phyloP scores from a whole-genome alignment of 257 asterid species.

The Ilex asprella region DNA sequence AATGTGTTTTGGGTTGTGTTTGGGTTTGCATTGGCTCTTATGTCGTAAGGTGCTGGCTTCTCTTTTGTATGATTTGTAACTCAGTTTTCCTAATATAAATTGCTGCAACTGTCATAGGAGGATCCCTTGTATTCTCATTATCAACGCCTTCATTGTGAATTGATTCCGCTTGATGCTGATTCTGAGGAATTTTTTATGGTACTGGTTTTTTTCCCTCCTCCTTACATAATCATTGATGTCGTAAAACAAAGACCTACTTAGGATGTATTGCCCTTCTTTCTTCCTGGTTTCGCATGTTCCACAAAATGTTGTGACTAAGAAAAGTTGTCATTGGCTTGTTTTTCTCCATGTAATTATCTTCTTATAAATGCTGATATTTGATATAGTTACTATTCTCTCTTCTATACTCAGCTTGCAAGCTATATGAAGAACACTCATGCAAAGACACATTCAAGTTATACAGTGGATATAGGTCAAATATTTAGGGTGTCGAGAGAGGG shows the following conservation, averaged over 20 bases:
- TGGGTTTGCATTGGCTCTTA: not conserved
- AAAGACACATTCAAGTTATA: slow-evolving; percentile 65
- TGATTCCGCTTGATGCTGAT: slow-evolving; percentile 55
- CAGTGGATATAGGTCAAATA: slow-evolving; percentile 62
- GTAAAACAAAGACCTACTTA: too few species aligned
- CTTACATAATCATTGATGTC: not conserved
- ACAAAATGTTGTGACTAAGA: too few species aligned
- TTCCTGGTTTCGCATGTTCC: too few species aligned
- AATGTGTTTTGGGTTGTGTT: too few species aligned
- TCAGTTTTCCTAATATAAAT: not conserved
- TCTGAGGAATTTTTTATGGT: slow-evolving; percentile 65
- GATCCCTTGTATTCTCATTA: slow-evolving; percentile 82
- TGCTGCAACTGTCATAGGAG: slow-evolving; percentile 23
- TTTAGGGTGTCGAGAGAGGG: slow-evolving; percentile 77
- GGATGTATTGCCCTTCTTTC: too few species aligned
- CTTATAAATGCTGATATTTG: not conserved
- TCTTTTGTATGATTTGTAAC: not conserved
- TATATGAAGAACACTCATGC: slow-evolving; percentile 89
- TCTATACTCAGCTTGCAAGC: slow-evolving; percentile 51
- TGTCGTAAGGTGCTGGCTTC: not conserved
- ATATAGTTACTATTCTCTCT: not conserved
- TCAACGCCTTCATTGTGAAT: slow-evolving; percentile 68
- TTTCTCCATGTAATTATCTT: too few species aligned
- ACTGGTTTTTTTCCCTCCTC: slow-evolving; percentile 5
- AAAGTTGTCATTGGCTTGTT: too few species aligned